phyloP scores from a whole-genome alignment of 768 basidiomycete species.

The Trametes sanguinea region DNA sequence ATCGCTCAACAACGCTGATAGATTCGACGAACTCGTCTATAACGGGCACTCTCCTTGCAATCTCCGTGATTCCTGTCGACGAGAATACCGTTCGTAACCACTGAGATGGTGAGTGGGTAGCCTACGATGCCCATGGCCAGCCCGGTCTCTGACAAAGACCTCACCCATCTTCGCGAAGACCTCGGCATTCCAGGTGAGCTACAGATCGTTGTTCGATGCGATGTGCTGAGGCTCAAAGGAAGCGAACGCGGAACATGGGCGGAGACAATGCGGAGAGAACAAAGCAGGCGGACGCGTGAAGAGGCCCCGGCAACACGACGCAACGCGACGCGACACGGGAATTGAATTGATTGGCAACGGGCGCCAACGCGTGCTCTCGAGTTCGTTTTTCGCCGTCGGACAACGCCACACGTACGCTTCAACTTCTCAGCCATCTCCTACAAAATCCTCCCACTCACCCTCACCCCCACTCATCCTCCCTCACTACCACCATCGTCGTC shows the following conservation, averaged over 20 bases:
- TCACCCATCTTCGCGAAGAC: too few relatives aligned
- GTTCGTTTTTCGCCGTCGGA: slow-evolving; percentile 11
- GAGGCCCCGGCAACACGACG: not conserved
- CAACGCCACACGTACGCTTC: slow-evolving; percentile 7
- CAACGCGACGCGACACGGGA: slow-evolving; percentile 6
- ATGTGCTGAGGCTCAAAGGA: too few relatives aligned
- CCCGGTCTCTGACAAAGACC: too few relatives aligned
- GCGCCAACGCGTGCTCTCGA: slow-evolving; percentile 9
- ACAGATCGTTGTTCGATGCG: too few relatives aligned
- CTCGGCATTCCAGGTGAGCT: too few relatives aligned
- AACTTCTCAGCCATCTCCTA: not conserved
- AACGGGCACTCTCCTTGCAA: too few relatives aligned
- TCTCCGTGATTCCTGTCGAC: too few relatives aligned
- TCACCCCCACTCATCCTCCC: not conserved
- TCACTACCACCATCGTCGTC: not conserved
- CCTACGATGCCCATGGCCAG: too few relatives aligned
- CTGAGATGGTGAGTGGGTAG: too few relatives aligned
- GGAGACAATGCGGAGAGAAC: not conserved
- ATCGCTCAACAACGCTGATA: too few relatives aligned
- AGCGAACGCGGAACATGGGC: not conserved
- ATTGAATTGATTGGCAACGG: slow-evolving; percentile 19
- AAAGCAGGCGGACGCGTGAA: not conserved
- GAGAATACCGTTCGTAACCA: too few relatives aligned
- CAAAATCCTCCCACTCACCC: not conserved
- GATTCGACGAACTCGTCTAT: too few relatives aligned